phyloP scores from a whole-genome alignment of 2,329 filamentous ascomycete genomes.

The Capronia epimyces region DNA sequence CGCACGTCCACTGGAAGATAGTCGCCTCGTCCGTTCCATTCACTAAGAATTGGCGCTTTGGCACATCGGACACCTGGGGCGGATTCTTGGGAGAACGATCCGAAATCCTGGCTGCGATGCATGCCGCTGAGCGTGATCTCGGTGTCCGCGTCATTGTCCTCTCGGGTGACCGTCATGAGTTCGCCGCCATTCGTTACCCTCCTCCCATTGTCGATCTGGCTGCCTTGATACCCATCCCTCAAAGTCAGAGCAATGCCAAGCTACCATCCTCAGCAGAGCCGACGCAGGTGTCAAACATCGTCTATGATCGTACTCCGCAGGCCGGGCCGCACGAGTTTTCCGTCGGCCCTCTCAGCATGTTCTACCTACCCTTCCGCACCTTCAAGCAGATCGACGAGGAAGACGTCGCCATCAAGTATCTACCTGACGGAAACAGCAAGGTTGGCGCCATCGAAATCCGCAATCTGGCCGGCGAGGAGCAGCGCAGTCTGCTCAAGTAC shows the following conservation, averaged over 20 bases:
- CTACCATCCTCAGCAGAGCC: constrained; percentile 28
- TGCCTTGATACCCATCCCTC: not conserved
- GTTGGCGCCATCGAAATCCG: constrained; percentile 79
- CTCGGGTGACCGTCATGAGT: constrained; percentile 93
- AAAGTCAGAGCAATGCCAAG: constrained; percentile 2
- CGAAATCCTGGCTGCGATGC: constrained; percentile 81
- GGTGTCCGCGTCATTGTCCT: constrained; percentile 76
- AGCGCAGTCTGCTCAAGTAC: constrained; percentile 66
- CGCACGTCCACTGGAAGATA: constrained; percentile 87
- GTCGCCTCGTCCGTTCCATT: constrained; percentile 87
- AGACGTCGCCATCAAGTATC: constrained; percentile 78
- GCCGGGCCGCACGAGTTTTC: constrained; percentile 75
- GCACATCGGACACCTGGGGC: constrained; percentile 86
- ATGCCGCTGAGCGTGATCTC: constrained; percentile 66
- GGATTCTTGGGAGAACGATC: constrained; percentile 79
- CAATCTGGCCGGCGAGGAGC: constrained; percentile 40
- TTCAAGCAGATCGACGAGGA: constrained; percentile 76
- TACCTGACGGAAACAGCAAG: constrained; percentile 78
- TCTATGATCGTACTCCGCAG: constrained; percentile 28
- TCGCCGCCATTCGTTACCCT: constrained; percentile 75
- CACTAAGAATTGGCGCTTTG: constrained; percentile 94
- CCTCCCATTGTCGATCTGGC: constrained; percentile 36
- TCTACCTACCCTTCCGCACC: constrained; percentile 78
- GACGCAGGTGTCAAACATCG: not conserved
- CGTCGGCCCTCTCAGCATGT: constrained; percentile 85